Evolutionary conservation across 1,139 yeast genomes (phyloP).

Genomic region (Pichia sp.): DNA sequence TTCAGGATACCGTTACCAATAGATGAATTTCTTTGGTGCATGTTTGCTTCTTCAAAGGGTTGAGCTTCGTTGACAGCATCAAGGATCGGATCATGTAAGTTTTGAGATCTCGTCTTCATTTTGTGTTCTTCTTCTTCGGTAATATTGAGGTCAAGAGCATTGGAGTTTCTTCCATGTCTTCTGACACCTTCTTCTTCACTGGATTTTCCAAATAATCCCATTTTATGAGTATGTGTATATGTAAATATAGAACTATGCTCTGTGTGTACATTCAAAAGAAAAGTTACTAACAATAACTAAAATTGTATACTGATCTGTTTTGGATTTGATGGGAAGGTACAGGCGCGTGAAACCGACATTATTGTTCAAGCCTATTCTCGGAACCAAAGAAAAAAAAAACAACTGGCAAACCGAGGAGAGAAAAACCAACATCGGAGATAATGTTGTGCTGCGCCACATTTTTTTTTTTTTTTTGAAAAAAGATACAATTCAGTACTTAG

Average conservation of each 20-base stretch:
- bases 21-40: slow-evolving; percentile 32
- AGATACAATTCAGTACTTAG: no score
- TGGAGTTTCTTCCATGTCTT: slow-evolving; percentile 3
- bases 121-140: slow-evolving; percentile 40
- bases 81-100: slow-evolving; percentile 81
- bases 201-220: slow-evolving; percentile 25
- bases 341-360: no score
- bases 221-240: slow-evolving; percentile 3
- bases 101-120: slow-evolving; percentile 51
- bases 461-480: no score
- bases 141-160: slow-evolving; percentile 27
- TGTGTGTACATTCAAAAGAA: no score
- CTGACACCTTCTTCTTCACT: slow-evolving; percentile 16
- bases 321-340: no score
- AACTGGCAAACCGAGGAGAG: no score
- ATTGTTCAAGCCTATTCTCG: no score
- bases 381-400: no score
- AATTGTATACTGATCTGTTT: no score
- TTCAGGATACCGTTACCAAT: slow-evolving; percentile 38
- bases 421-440: no score
- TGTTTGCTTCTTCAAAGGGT: slow-evolving; percentile 73
- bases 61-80: slow-evolving; percentile 91
- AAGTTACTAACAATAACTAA: no score
- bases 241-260: background rate
- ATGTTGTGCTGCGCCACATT: no score